Evolutionary conservation across 441 rosid genomes (phyloP), one percentile per base, ranked within the genome.

Genomic region (Macaranga tanarius): DNA sequence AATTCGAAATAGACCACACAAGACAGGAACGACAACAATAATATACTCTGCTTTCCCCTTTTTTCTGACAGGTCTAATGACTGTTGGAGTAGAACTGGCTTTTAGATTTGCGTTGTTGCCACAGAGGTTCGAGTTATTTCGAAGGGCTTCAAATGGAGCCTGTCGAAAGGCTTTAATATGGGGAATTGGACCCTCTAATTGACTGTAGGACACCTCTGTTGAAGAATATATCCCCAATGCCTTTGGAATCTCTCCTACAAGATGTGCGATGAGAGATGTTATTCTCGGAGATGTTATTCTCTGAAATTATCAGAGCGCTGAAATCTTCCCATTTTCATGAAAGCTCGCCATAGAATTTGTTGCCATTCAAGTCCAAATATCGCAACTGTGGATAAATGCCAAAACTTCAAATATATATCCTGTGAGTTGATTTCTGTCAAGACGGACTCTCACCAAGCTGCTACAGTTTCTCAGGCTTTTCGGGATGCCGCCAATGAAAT

Each of bases 291-390:
- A 57, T 12, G 26, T 57, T 25, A 25, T 57, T 57, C 31, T 25
- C 23, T 57, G 62, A 57, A 2, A 25, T 62, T 38, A 34, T 62
- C 47, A 62, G 17, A 20, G 65, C 38, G 3, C 9, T 44, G 17
- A 62, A 62, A 34, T 9, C 15, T 8, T 40, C 25, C 65, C 65
- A 62, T 34, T 62, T 62, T 48, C 65, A 62, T 34, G 65, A 38
- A 6, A 62, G 25, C 25, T 62, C 65, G 3, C 65, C 48, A 9
- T 19, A 62, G 48, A 62, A 38, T 34, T n/a, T 62, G 19, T 62
- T 62, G 4, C 16, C 25, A 38, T 48, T 62, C 25, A 62, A 62
- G 4, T 62, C 65, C n/a, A 62, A 6, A n/a, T 62, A 62, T 12
- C 10, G 15, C 65, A 62, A 19, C 10, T 16, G 11, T 3, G 65